Evolutionary conservation across 2,329 filamentous ascomycete genomes (phyloP).

Genomic region (Cladobotryum mycophilum): DNA sequence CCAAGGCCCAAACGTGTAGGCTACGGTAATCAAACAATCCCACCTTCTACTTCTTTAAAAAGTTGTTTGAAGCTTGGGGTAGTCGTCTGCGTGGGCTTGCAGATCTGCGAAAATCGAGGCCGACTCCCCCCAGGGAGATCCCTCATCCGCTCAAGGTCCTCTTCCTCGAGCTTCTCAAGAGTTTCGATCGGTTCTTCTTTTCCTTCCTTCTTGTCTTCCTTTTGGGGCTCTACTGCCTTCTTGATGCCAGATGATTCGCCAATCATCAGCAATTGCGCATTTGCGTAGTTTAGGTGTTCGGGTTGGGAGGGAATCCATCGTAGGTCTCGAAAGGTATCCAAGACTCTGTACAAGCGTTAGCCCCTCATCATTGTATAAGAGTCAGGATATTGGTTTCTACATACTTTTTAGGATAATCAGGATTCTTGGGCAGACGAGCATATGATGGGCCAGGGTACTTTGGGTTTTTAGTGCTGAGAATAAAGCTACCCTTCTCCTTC

Average conservation of each 20-base stretch:
- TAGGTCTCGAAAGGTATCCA: conserved; percentile 63
- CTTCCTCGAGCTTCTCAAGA: conserved; percentile 67
- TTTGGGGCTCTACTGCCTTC: conserved; percentile 49
- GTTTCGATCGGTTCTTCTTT: conserved; percentile 64
- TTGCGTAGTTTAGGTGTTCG: conserved; percentile 66
- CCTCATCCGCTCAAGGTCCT: conserved; percentile 63
- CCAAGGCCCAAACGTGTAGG: too few relatives aligned
- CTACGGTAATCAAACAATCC: too few relatives aligned
- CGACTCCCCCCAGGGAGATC: conserved; percentile 41
- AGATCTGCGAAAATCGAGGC: conserved; percentile 13
- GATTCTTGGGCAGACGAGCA: conserved; percentile 54
- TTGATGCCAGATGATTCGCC: conserved; percentile 57
- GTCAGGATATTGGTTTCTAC: conserved; percentile 20
- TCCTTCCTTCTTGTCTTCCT: conserved; percentile 49
- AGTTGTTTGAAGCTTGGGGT: conserved; percentile 22
- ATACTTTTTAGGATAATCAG: conserved; percentile 66
- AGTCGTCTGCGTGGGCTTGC: conserved; percentile 8
- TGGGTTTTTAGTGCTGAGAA: conserved; percentile 76
- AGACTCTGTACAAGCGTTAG: conserved; percentile 41
- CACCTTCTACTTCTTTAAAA: conserved; percentile 13
- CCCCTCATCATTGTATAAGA: background rate
- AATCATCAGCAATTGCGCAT: conserved; percentile 72
- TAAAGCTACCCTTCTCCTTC: conserved; percentile 61
- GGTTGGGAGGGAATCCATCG: conserved; percentile 72
- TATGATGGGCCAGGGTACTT: conserved; percentile 58